These are phyloP conservation scores for Ophiostoma sp. DNA, from an alignment of 2,329 filamentous ascomycete genomes.

Conservation along the genomic window DNA sequence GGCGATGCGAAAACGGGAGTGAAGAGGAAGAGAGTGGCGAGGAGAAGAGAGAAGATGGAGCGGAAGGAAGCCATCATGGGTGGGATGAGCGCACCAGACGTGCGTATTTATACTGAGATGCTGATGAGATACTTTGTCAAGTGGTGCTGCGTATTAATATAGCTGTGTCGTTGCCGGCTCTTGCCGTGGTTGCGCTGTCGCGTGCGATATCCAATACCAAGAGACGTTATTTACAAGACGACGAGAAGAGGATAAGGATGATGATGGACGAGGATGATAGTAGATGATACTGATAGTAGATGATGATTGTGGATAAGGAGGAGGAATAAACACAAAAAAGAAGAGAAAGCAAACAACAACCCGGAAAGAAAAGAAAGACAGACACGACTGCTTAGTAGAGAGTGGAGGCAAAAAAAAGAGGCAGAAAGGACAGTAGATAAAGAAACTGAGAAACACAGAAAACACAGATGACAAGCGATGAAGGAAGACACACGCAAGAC, in stretches of 20 bases:
- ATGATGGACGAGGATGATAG: background rate
- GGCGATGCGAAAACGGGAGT: background rate
- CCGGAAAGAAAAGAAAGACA: background rate
- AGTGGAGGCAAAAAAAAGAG: background rate
- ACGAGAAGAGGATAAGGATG: background rate
- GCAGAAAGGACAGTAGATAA: constrained; percentile 1
- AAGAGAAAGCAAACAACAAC: background rate
- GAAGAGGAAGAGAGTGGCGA: constrained; percentile 18
- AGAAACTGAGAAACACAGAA: background rate
- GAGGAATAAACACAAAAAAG: background rate
- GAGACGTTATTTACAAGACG: background rate
- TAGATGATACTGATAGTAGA: background rate
- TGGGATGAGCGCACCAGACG: background rate
- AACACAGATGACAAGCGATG: background rate
- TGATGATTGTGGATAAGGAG: background rate
- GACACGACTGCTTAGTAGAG: background rate
- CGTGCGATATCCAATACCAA: background rate
- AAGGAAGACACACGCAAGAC: background rate
- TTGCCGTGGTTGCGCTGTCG: background rate
- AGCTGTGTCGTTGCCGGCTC: background rate
- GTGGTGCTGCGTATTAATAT: background rate
- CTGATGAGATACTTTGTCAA: background rate
- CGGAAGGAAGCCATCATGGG: constrained; percentile 19
- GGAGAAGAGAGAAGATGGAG: constrained; percentile 12
- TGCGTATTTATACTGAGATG: background rate